Conservation (phyloP, 495 filamentous ascomycete species). For the Xylaria venustula region DNA sequence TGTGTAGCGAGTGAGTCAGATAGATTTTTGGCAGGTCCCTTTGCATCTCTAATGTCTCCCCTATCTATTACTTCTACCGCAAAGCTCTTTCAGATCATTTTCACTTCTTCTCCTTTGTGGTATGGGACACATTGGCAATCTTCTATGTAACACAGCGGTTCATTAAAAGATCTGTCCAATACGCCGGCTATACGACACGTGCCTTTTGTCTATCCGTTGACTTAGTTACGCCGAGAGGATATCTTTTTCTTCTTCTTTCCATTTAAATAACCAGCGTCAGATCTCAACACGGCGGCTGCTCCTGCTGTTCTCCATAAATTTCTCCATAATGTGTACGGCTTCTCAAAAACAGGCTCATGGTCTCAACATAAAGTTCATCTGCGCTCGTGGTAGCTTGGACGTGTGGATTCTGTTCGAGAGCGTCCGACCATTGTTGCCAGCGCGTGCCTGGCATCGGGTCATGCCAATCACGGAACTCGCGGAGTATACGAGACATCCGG, state of each 20-base stretch:
- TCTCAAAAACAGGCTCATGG: constrained; percentile 62
- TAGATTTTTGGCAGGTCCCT: no score
- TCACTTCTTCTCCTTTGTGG: no score
- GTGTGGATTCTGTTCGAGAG: constrained; percentile 71
- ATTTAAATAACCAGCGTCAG: not conserved
- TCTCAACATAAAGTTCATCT: constrained; percentile 72
- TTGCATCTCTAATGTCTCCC: no score
- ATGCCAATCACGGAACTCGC: constrained; percentile 78
- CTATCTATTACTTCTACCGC: no score
- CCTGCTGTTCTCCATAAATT: no score
- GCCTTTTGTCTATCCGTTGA: not conserved
- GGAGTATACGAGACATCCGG: constrained; percentile 69
- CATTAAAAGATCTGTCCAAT: not conserved
- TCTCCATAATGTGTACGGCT: constrained; percentile 22
- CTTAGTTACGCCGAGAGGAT: not conserved
- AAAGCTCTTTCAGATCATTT: no score
- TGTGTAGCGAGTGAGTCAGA: no score
- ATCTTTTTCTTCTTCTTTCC: not conserved
- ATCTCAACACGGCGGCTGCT: constrained; percentile 13
- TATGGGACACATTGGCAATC: no score
- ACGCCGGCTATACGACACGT: not conserved
- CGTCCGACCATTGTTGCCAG: constrained; percentile 77
- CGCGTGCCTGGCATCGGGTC: constrained; percentile 67
- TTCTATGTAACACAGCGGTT: no score
- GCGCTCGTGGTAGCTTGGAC: constrained; percentile 76